These are phyloP conservation scores for Solanum hybrid DNA, from an alignment of 305 asterid species.

Conservation along the genomic window DNA sequence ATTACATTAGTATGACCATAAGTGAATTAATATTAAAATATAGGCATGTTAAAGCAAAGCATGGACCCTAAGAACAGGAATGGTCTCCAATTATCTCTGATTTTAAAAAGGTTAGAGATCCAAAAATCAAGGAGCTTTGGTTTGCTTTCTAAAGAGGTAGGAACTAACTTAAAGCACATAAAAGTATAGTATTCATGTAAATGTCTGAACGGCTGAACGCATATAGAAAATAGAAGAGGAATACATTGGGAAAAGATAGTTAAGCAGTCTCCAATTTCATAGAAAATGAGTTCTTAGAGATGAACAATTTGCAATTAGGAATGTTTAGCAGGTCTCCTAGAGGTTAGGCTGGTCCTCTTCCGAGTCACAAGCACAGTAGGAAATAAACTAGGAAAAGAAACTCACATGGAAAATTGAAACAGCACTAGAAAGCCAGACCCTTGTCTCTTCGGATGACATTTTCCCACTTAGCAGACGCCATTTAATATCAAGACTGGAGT, in stretches of 20 bases:
- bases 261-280: neutral
- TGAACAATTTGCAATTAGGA: neutral
- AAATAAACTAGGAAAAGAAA: slow-evolving; percentile 1
- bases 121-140: neutral
- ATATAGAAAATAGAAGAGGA: neutral
- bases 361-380: neutral
- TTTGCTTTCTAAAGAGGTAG: neutral
- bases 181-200: neutral
- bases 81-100: neutral
- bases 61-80: neutral
- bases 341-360: neutral
- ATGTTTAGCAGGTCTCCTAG: neutral
- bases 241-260: neutral
- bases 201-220: neutral
- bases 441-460: slow-evolving; percentile 45
- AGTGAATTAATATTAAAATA: neutral
- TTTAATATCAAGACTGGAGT: slow-evolving; percentile 36
- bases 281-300: neutral
- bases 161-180: neutral
- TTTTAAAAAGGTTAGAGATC: neutral
- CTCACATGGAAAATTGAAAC: slow-evolving; percentile 74
- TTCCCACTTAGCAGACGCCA: slow-evolving; percentile 83
- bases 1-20: neutral
- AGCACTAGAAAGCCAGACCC: slow-evolving; percentile 68
- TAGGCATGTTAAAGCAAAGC: neutral